Evolutionary conservation across 768 basidiomycete genomes (phyloP).

Genomic region (Leccinum subgranulosum): DNA sequence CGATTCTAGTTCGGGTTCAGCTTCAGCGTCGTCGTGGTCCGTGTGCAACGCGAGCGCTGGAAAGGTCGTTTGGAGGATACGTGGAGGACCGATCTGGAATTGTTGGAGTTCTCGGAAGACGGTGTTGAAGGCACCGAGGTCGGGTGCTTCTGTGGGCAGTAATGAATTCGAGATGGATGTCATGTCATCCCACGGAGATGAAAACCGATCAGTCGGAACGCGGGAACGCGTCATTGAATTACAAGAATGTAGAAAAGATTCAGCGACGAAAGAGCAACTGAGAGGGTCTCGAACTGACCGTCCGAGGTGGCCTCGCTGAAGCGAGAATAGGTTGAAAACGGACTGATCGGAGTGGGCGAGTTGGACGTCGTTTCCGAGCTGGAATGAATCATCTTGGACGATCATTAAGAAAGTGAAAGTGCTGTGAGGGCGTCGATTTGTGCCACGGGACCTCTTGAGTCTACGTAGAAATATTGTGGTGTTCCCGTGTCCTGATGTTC

Average conservation of each 20-base stretch:
- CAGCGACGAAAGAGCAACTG: neutral
- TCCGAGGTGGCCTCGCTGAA: conserved; percentile 55
- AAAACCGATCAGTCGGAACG: conserved; percentile 2
- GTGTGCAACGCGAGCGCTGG: conserved; percentile 8
- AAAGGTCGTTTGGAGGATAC: conserved; percentile 19
- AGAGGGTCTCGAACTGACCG: conserved; percentile 26
- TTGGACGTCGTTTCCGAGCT: conserved; percentile 35
- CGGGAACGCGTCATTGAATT: conserved; percentile 1
- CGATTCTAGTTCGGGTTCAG: conserved; percentile 23
- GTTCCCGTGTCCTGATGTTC: neutral
- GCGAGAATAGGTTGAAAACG: conserved; percentile 37
- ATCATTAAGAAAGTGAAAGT: conserved; percentile 17
- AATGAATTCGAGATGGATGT: neutral
- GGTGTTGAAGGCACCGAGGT: conserved; percentile 68
- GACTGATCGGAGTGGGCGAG: conserved; percentile 35
- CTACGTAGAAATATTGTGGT: neutral
- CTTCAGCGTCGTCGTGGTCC: conserved; percentile 16
- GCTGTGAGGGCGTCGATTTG: neutral
- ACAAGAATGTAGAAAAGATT: neutral
- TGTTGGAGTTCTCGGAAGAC: conserved; percentile 67
- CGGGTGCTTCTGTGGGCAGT: conserved; percentile 51
- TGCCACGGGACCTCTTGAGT: neutral
- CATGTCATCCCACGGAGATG: conserved; percentile 8
- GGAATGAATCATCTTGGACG: conserved; percentile 30
- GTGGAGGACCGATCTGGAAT: conserved; percentile 45